phyloP scores from a whole-genome alignment of 2,329 filamentous ascomycete genomes.

The Tolypocladium inflatum region DNA sequence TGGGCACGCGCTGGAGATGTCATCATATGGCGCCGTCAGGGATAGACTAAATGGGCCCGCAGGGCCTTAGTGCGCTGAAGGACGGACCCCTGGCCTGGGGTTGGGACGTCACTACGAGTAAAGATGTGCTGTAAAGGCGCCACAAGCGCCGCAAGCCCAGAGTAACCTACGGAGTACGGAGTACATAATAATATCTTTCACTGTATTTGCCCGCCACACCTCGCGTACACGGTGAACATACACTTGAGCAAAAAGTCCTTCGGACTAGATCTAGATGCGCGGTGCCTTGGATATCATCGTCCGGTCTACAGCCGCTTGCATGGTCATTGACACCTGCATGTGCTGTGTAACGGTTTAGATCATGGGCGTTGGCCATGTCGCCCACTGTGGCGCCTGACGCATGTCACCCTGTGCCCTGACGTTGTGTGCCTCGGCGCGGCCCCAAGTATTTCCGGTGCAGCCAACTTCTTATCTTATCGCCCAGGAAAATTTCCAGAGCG shows the following conservation, averaged over 20 bases:
- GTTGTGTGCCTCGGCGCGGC: neutral
- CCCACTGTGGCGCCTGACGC: neutral
- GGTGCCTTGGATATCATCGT: neutral
- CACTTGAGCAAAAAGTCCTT: neutral
- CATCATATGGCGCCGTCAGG: neutral
- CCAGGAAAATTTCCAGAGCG: slow-evolving; percentile 8
- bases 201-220: neutral
- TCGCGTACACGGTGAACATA: neutral
- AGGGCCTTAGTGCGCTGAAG: neutral
- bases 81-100: neutral
- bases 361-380: neutral
- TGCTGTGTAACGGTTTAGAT: neutral
- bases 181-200: neutral
- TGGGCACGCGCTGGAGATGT: neutral
- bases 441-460: neutral
- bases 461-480: slow-evolving; percentile 11
- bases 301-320: neutral
- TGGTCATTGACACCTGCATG: neutral
- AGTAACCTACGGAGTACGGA: no score
- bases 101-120: neutral
- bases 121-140: neutral
- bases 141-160: neutral
- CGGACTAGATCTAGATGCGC: neutral
- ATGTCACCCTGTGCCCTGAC: neutral
- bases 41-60: neutral